Evolutionary conservation across 1,284 basidiomycete species (phyloP), one percentile per base, ranked within the genome.

Genomic region (Tylopilus orsonianus): DNA sequence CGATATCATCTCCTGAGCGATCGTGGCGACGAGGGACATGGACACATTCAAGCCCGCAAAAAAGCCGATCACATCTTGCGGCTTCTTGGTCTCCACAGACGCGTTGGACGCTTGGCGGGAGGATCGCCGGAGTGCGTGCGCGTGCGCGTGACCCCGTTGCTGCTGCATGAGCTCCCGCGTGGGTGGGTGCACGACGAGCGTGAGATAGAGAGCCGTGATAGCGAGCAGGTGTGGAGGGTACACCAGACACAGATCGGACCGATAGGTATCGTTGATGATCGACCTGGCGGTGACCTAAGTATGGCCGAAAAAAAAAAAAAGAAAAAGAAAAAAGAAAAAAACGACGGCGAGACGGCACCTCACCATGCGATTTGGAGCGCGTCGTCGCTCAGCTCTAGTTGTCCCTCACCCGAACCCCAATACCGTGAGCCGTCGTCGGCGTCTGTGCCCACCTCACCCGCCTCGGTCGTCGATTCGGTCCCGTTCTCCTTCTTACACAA

Each of bases 161-260:
- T 59, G 59, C 10, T 64, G 58, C 37, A 76, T 59, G 35, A 69
- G 55, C n/a, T 69, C 66, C 38, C 77, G 74, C 62, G 78, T 81
- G 38, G 73, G 78, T 23, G 71, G 67, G 59, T 89, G 81, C 7
- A 87, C 74, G 38, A 87, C 78, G 59, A 93, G 83, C 0, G 87
- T 86, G 51, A 97, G 80, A 69, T 93, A 97, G 48, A 98, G 79
- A 0, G 93, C 87, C 0, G 94, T 86, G 52, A 98, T 80, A 14
- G 96, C 94, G 52, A 98, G 88, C 49, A 98, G 77, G 66, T 97
- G 93, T 0, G 96, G 96, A 0, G 96, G 93, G 61, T 98, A 89
- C 29, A 97, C 71, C 9, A 98, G 81, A 57, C 90, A 92, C 10
- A 98, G 73, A 46, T 95, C 89, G 2, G 91, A 93, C 43, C 93